A percentile compares a stretch with the other conserved stretches of the same genome.
Conservation (phyloP, 306 rosid genomes). For the Dryas octopetala region DNA sequence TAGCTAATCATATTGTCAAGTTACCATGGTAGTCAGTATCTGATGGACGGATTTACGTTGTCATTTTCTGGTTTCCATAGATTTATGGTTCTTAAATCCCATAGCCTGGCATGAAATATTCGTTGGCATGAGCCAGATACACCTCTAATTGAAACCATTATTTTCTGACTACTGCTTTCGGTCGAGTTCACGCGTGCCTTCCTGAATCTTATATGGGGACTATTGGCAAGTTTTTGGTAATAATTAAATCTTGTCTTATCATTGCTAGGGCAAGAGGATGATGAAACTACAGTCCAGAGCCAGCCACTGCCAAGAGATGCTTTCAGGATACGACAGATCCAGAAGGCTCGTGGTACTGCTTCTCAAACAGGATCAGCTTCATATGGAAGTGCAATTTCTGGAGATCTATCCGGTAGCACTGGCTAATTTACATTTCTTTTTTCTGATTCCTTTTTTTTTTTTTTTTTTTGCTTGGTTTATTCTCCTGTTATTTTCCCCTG, state of each 20-base stretch:
- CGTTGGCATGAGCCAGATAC: neutral
- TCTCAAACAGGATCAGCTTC: slow-evolving; percentile 92
- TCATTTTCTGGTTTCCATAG: neutral
- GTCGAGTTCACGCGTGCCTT: neutral
- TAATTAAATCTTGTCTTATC: neutral
- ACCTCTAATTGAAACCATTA: neutral
- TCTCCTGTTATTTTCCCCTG: too few species aligned
- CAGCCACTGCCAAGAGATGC: slow-evolving; percentile 87
- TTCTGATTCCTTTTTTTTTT: neutral
- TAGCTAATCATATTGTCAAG: neutral
- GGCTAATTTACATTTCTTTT: slow-evolving; percentile 36
- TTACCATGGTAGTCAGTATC: neutral
- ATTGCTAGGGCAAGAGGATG: slow-evolving; percentile 71
- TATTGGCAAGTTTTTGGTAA: neutral
- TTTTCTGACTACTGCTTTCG: neutral
- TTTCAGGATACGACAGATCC: slow-evolving; percentile 79
- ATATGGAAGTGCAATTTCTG: slow-evolving; percentile 90
- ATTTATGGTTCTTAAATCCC: neutral
- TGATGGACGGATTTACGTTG: neutral
- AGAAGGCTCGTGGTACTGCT: slow-evolving; percentile 73
- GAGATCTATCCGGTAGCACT: slow-evolving; percentile 90
- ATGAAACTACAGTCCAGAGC: slow-evolving; percentile 78
- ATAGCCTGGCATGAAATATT: too few species aligned
- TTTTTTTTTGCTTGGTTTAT: too few species aligned
- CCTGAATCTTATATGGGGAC: neutral